These are phyloP conservation scores for Thelephora ganbajun DNA, from an alignment of 768 basidiomycete genomes.

Conservation along the genomic window DNA sequence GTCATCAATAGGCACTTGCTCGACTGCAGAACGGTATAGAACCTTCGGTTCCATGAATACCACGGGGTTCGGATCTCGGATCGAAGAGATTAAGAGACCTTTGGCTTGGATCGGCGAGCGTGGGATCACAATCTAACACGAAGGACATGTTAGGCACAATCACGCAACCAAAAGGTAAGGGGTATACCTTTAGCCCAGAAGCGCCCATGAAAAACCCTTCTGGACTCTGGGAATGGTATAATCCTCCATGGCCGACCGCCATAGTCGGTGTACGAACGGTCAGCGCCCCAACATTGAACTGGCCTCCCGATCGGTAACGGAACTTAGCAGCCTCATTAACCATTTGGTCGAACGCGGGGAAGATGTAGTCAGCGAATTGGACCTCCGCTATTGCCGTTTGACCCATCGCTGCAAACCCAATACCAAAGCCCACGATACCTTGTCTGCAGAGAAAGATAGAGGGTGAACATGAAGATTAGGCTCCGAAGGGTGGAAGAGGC, in stretches of 20 bases:
- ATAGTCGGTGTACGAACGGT: slow-evolving; percentile 81
- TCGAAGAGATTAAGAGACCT: slow-evolving; percentile 72
- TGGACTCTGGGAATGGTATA: slow-evolving; percentile 92
- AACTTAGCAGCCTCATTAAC: slow-evolving; percentile 95
- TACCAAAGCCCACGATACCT: slow-evolving; percentile 90
- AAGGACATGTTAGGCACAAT: neutral
- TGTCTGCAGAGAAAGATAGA: slow-evolving; percentile 21
- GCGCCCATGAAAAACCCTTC: slow-evolving; percentile 93
- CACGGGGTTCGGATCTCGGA: slow-evolving; percentile 87
- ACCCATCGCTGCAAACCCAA: slow-evolving; percentile 85
- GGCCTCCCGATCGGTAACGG: slow-evolving; percentile 78
- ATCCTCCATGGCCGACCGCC: slow-evolving; percentile 82
- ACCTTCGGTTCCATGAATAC: slow-evolving; percentile 95
- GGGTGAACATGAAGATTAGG: too few species aligned
- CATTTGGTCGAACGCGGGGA: slow-evolving; percentile 91
- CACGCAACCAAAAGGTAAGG: neutral
- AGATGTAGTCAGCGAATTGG: slow-evolving; percentile 85
- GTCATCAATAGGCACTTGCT: slow-evolving; percentile 87
- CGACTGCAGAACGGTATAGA: slow-evolving; percentile 79
- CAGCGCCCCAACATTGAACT: slow-evolving; percentile 68
- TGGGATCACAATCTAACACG: slow-evolving; percentile 61
- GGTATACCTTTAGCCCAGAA: slow-evolving; percentile 65
- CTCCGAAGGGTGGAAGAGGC: too few species aligned
- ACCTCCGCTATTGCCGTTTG: slow-evolving; percentile 93
- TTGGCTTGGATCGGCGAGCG: slow-evolving; percentile 95